phyloP scores from a whole-genome alignment of 2,329 filamentous ascomycete species.

The Aspergillus fumigatus region DNA sequence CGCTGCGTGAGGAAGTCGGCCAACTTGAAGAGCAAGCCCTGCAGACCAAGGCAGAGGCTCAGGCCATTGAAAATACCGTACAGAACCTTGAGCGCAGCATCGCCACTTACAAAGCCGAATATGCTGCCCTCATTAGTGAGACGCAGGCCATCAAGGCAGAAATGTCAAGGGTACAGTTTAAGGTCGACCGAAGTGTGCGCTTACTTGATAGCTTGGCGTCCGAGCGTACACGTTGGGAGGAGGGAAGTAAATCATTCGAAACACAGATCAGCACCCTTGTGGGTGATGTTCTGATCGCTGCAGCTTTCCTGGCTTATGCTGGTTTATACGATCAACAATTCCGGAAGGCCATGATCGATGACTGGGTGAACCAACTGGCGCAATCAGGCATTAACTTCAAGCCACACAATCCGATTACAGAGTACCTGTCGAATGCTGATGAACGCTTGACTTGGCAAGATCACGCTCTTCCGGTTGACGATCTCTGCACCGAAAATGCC shows the following conservation, averaged over 20 bases:
- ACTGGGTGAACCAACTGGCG: conserved; percentile 91
- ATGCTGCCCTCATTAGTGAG: conserved; percentile 91
- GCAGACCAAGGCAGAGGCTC: conserved; percentile 88
- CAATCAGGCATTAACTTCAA: conserved; percentile 94
- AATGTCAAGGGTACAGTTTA: conserved; percentile 94
- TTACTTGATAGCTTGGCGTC: conserved; percentile 92
- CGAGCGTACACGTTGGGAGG: conserved; percentile 90
- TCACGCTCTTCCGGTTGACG: conserved; percentile 87
- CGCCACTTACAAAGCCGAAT: conserved; percentile 91
- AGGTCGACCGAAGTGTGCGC: conserved; percentile 93
- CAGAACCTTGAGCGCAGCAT: conserved; percentile 82
- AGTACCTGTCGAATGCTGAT: conserved; percentile 94
- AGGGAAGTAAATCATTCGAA: conserved; percentile 95
- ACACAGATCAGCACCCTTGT: conserved; percentile 96
- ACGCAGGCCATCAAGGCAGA: conserved; percentile 96
- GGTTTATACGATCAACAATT: conserved; percentile 98
- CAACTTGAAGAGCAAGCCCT: conserved; percentile 83
- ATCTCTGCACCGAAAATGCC: conserved; percentile 97
- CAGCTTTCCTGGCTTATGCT: conserved; percentile 93
- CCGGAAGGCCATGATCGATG: conserved; percentile 94
- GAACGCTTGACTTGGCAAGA: conserved; percentile 94
- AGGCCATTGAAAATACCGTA: conserved; percentile 86
- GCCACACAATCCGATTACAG: conserved; percentile 86
- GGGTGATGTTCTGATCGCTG: conserved; percentile 91
- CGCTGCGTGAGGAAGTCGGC: conserved; percentile 82